Conservation (phyloP, 768 basidiomycete genomes). For the Amanita pallidorosea region DNA sequence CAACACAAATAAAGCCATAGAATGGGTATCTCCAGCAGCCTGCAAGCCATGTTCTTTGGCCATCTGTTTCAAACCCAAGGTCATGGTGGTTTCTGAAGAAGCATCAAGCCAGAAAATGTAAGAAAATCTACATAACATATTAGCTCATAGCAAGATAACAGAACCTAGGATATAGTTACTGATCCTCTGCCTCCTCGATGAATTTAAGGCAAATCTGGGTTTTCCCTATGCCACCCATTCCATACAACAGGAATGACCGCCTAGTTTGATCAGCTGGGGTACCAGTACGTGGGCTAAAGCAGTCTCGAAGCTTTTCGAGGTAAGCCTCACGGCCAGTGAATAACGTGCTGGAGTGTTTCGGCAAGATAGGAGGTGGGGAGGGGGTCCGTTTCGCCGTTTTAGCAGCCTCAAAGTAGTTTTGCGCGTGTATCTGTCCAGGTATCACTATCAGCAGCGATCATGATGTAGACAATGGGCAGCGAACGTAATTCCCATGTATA, state of each 20-base stretch:
- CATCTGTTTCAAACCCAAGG: constrained; percentile 1
- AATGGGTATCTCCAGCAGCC: not conserved
- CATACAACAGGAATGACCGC: constrained; percentile 9
- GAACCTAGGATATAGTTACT: not conserved
- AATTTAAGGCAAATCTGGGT: constrained; percentile 4
- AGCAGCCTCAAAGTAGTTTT: not conserved
- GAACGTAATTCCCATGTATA: not conserved
- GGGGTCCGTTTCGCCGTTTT: not conserved
- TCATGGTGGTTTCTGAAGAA: constrained; percentile 9
- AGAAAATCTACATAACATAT: constrained; percentile 8
- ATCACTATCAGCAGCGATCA: not conserved
- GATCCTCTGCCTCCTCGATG: not conserved
- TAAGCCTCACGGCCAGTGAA: constrained; percentile 7
- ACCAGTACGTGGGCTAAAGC: constrained; percentile 4
- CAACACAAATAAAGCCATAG: constrained; percentile 1
- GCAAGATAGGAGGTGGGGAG: not conserved
- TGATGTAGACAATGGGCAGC: not conserved
- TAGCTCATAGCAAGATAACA: constrained; percentile 3
- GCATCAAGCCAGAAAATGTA: constrained; percentile 16
- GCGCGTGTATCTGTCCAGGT: not conserved
- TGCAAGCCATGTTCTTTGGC: constrained; percentile 1
- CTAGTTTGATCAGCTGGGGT: not conserved
- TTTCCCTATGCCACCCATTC: constrained; percentile 10
- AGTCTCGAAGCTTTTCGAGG: constrained; percentile 6
- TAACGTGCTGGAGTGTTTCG: not conserved